Evolutionary conservation across 305 asterid species (phyloP), one percentile per base, ranked within the genome.

Genomic region (Striga hermonthica): DNA sequence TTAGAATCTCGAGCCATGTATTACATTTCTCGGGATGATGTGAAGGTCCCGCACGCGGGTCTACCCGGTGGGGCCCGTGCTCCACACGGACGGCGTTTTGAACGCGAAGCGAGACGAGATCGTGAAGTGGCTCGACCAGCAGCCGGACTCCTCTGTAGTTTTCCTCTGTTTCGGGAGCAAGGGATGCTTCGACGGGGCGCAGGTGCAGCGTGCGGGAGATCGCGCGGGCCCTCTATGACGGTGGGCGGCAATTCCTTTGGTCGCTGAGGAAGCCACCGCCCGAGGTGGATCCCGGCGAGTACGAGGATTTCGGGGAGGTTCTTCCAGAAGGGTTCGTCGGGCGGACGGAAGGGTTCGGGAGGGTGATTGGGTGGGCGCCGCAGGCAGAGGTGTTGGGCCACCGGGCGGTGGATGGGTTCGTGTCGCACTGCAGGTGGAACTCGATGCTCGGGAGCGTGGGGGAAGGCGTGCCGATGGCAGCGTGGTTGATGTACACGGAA

Each of bases 301-400:
- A 75, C 36, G 69, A 76, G 9, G 57, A 70, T 41, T 64, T 28
- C 0, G 74, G 43, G 13, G 81, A 73, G 3, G 77, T 77, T 3
- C 53, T 81, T 7, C 89, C 89, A 1, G 68, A 66, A 28, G 86
- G 84, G 54, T 83, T 83, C 70, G 7, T 73, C 41, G 62, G 72
- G 57, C 38, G 81, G 1, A 81, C 76, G 0, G 34, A 47, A 4
- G 79, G 69, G 3, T 14, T 37, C 1, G 89, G 89, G 7, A 79
- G 62, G 55, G 81, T 83, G 10, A 66, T 83, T 3, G 89, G 89
- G 4, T 79, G 89, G 89, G 84, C 81, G 1, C 86, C 86, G 0
- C 86, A 81, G 12, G 41, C 44, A 22, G 78, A 69, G 0, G 64
- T 81, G 1, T n/a, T 83, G 28, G 68, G 82, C 0, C 83, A 84